Conservation (phyloP, 2,329 filamentous ascomycete species). For the Nigrospora osmanthi region DNA sequence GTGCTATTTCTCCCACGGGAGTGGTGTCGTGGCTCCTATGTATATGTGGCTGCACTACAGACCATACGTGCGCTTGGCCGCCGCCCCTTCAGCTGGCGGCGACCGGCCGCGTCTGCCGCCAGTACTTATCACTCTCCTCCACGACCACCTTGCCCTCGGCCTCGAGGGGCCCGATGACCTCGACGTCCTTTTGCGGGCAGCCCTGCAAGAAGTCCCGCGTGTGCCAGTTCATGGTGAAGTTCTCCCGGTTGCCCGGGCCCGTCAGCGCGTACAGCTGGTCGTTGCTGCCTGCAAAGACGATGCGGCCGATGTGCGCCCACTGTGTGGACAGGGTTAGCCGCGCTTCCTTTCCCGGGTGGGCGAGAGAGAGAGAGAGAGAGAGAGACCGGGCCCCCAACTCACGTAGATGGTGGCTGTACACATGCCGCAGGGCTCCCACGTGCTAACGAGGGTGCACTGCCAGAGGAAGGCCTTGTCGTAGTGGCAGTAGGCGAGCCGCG, state of each 20-base stretch:
- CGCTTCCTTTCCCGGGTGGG: too few relatives aligned
- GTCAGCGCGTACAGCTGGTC: slow-evolving; percentile 34
- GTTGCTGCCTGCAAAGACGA: slow-evolving; percentile 43
- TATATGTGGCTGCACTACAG: too few relatives aligned
- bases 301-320: slow-evolving; percentile 44
- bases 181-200: slow-evolving; percentile 37
- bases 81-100: too few relatives aligned
- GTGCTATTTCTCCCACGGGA: too few relatives aligned
- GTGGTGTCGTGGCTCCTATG: too few relatives aligned
- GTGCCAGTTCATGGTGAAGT: slow-evolving; percentile 41
- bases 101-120: slow-evolving; percentile 27
- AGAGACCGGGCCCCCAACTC: slow-evolving; percentile 2
- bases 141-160: slow-evolving; percentile 35
- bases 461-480: slow-evolving; percentile 39
- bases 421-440: slow-evolving; percentile 50
- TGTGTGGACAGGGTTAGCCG: too few relatives aligned
- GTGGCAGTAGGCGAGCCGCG: slow-evolving; percentile 38
- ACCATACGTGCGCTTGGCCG: neutral
- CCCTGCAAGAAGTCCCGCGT: slow-evolving; percentile 36
- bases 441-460: slow-evolving; percentile 40
- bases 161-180: slow-evolving; percentile 39
- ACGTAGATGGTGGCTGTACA: slow-evolving; percentile 26
- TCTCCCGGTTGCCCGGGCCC: slow-evolving; percentile 39
- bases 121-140: slow-evolving; percentile 36
- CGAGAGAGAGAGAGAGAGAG: neutral